A percentile compares a stretch with the other conserved stretches of the same genome.
These are phyloP conservation scores for Cenchrus purpureus DNA, from an alignment of 176 grass and related monocot genomes.

Conservation along the genomic window DNA sequence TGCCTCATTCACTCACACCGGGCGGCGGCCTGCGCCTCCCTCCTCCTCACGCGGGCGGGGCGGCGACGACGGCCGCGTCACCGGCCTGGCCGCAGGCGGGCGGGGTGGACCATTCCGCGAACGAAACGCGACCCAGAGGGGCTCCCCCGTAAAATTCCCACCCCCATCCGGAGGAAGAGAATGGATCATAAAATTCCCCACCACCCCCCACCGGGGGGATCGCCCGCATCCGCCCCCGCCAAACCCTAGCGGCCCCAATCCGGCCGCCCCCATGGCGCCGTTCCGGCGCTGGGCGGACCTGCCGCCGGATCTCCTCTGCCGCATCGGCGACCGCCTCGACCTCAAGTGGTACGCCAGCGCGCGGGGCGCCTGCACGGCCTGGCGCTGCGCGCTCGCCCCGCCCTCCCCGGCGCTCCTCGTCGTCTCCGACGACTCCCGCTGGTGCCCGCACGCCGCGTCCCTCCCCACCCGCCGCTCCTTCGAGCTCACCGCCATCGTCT, in stretches of 20 bases:
- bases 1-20: not conserved
- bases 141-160: constrained; percentile 16
- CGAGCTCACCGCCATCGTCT: constrained; percentile 54
- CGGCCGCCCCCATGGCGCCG: constrained; percentile 45
- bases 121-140: not conserved
- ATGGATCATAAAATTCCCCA: constrained; percentile 61
- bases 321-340: constrained; percentile 56
- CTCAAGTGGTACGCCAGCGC: constrained; percentile 64
- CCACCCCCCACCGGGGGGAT: not conserved
- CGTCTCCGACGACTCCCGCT: constrained; percentile 46
- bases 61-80: not conserved
- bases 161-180: not conserved
- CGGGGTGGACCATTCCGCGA: constrained; percentile 4
- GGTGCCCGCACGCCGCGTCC: constrained; percentile 48
- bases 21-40: too few species aligned
- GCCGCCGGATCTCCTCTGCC: constrained; percentile 58
- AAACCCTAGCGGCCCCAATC: constrained; percentile 36
- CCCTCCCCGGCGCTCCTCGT: constrained; percentile 53
- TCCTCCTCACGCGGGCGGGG: not conserved
- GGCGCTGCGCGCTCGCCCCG: constrained; percentile 52
- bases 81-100: not conserved
- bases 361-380: constrained; percentile 54
- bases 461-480: constrained; percentile 53
- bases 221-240: not conserved
- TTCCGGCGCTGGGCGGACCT: constrained; percentile 65